Conservation (phyloP, 306 rosid genomes). For the Quercus wislizeni region DNA sequence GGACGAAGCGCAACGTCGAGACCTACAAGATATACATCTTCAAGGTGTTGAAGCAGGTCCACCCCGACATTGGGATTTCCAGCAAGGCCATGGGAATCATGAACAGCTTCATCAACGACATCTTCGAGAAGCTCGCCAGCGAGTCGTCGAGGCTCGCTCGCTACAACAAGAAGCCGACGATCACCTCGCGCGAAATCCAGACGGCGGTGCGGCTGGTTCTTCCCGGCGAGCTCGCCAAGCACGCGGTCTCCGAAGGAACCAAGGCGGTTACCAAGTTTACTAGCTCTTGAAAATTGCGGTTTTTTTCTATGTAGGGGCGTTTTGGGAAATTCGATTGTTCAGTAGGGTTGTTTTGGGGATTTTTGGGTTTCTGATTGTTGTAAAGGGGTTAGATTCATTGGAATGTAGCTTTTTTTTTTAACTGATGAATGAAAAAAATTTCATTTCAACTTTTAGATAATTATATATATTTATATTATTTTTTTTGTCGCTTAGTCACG, state of each 20-base stretch:
- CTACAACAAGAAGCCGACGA: conserved; percentile 44
- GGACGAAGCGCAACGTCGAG: conserved; percentile 26
- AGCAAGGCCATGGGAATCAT: conserved; percentile 51
- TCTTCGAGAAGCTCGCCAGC: conserved; percentile 44
- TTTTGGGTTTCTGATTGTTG: background rate
- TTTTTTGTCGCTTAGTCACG: background rate
- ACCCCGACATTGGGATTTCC: conserved; percentile 49
- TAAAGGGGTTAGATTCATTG: background rate
- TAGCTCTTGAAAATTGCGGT: conserved; percentile 16
- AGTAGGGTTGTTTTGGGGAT: no score
- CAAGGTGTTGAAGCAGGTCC: conserved; percentile 50
- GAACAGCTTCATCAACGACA: conserved; percentile 48
- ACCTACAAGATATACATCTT: conserved; percentile 46
- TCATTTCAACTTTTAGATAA: no score
- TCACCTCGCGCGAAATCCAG: conserved; percentile 47
- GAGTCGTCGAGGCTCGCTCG: conserved; percentile 33
- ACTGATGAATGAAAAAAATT: background rate
- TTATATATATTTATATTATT: no score
- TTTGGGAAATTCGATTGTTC: background rate
- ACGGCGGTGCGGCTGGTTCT: conserved; percentile 44
- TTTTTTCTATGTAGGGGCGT: background rate
- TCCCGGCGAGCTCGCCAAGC: conserved; percentile 47
- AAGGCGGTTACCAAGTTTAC: conserved; percentile 50
- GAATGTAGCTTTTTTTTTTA: background rate
- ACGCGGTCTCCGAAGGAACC: conserved; percentile 47